phyloP scores from a whole-genome alignment of 176 grass and related monocot species.

The Hyparrhenia diplandra region DNA sequence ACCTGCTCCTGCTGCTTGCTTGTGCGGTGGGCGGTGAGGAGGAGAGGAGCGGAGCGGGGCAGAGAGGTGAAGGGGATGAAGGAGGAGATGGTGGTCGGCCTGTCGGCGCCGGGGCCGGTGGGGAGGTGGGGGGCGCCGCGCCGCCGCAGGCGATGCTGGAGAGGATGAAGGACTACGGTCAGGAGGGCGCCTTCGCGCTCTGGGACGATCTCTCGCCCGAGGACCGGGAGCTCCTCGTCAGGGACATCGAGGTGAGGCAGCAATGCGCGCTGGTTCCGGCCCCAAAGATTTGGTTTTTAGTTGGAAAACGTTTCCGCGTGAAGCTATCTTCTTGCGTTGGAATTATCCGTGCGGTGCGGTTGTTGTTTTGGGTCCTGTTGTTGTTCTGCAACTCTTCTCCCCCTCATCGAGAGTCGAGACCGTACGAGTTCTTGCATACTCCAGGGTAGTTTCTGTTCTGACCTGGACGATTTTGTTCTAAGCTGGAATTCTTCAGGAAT shows the following conservation, averaged over 20 bases:
- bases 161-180: constrained; percentile 96
- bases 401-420: no score
- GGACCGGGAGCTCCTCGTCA: constrained; percentile 79
- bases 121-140: constrained; percentile 55
- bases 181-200: constrained; percentile 87
- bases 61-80: constrained; percentile 34
- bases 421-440: no score
- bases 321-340: neutral
- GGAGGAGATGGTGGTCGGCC: constrained; percentile 58
- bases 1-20: constrained; percentile 12
- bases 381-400: neutral
- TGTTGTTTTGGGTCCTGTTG: neutral
- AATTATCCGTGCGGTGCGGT: neutral
- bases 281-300: constrained; percentile 22
- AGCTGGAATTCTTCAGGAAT: neutral
- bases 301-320: neutral
- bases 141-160: constrained; percentile 93
- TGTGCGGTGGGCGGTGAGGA: no score
- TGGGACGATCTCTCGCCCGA: constrained; percentile 96
- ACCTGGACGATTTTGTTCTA: no score
- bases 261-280: constrained; percentile 10
- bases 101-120: constrained; percentile 41
- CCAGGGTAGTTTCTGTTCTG: no score
- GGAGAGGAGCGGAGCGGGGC: constrained; percentile 6
- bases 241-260: constrained; percentile 86